Evolutionary conservation across 2,329 filamentous ascomycete genomes (phyloP), one percentile per base, ranked within the genome.

Genomic region (Alternaria rosae): DNA sequence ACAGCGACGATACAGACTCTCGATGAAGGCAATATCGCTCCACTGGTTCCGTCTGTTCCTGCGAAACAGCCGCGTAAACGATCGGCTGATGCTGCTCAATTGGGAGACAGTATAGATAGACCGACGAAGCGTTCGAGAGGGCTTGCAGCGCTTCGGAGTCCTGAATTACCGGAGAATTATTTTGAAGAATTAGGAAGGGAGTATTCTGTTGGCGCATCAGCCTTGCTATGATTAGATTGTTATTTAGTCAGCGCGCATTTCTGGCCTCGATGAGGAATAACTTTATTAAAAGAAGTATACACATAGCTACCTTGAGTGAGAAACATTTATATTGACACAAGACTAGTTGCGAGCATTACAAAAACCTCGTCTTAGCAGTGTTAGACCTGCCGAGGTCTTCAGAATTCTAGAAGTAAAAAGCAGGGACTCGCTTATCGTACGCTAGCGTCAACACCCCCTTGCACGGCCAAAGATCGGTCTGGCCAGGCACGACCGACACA

Each of bases 401-500:
- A 3, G 32, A 38, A 38, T 15, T 10, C 8, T 38, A 5, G 32
- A 38, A 5, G 32, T 15, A 38, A 17, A 38, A 38, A 38, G 35
- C 35, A 38, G 35, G 35, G 35, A 38, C 28, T 51, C 47, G 47
- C 30, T 51, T 51, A 51, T 51, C 30, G 47, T 38, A 11, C 47
- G 28, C 47, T 51, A 51, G 35, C 28, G 13, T 15, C 20, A 10
- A n/a, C 3, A 35, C 0, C 47, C 47, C 47, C n/a, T n/a, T 38
- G 47, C 30, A 15, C 28, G 17, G 13, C 23, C 30, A 35, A 38
- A 35, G 28, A 20, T 10, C 32, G 12, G 47, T 51, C 47, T 51
- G 30, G 47, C 47, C 30, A 51, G 47, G 30, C 47, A 51, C 28
- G 23, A 38, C 47, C 28, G 20, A 35, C 47, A 51, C 52, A 57